These are phyloP conservation scores for Carex cristatella DNA, from an alignment of 176 grass and related monocot genomes.

Conservation along the genomic window DNA sequence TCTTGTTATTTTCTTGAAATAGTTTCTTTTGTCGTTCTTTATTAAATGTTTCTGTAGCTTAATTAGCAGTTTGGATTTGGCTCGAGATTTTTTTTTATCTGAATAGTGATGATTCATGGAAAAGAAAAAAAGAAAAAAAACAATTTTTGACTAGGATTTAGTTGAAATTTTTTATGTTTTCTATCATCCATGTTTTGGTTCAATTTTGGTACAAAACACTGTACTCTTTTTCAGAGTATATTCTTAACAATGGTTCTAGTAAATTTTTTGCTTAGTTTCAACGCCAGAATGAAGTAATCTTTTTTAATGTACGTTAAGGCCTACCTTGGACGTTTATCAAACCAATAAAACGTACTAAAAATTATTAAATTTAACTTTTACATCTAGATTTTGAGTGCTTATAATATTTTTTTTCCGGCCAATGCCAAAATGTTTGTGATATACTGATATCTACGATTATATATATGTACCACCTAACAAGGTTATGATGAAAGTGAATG, in stretches of 20 bases:
- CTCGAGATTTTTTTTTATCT: neutral
- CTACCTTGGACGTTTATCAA: neutral
- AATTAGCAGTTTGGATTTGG: neutral
- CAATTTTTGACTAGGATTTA: neutral
- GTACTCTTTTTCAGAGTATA: neutral
- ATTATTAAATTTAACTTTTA: neutral
- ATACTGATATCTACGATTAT: no score
- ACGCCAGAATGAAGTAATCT: neutral
- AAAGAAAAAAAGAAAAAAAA: neutral
- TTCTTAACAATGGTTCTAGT: neutral
- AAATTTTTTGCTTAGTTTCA: neutral
- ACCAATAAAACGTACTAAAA: no score
- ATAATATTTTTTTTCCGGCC: neutral
- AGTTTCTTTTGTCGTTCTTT: neutral
- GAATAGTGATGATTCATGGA: neutral
- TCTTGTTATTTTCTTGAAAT: slow-evolving; percentile 12
- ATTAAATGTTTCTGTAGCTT: neutral
- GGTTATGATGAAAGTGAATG: neutral
- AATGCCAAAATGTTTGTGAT: neutral
- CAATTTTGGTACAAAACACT: neutral
- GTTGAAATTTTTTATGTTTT: no score
- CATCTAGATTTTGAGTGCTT: neutral
- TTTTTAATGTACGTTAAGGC: neutral
- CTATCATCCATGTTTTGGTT: neutral
- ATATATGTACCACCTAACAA: neutral